Conservation (phyloP, 257 asterid genomes). For the Ballota nigra region DNA sequence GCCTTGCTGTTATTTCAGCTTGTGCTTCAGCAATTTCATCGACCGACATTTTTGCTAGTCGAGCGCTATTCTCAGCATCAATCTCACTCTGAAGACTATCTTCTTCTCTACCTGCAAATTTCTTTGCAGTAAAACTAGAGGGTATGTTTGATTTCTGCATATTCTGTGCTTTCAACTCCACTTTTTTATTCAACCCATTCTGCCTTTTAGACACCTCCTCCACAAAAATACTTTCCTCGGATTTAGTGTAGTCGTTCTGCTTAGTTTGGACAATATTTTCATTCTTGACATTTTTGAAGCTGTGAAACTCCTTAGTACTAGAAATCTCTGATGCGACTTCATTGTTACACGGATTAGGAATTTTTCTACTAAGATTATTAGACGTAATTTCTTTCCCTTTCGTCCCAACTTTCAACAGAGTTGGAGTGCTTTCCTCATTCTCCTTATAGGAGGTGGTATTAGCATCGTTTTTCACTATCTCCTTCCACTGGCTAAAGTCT, state of each 20-base stretch:
- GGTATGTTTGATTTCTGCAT: constrained; percentile 17
- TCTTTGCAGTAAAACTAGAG: constrained; percentile 33
- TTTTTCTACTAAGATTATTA: constrained; percentile 21
- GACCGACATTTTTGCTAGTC: constrained; percentile 66
- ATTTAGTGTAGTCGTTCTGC: constrained; percentile 11
- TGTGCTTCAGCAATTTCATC: constrained; percentile 87
- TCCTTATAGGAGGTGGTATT: constrained; percentile 15
- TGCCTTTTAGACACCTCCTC: constrained; percentile 17
- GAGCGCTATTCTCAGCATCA: constrained; percentile 74
- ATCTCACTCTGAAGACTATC: constrained; percentile 63
- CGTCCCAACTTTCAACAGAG: constrained; percentile 19
- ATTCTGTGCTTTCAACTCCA: constrained; percentile 23
- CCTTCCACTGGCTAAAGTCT: constrained; percentile 59
- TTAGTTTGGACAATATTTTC: constrained; percentile 20
- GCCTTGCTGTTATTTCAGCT: constrained; percentile 66
- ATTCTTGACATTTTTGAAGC: constrained; percentile 20
- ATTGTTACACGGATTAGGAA: constrained; percentile 18
- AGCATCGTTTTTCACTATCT: constrained; percentile 34
- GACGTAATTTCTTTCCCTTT: constrained; percentile 19
- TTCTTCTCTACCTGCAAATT: constrained; percentile 34
- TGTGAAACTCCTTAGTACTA: constrained; percentile 19
- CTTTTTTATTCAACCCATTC: constrained; percentile 22
- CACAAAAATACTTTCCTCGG: constrained; percentile 4
- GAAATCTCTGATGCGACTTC: constrained; percentile 17
- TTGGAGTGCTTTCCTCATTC: constrained; percentile 22